A percentile compares a stretch with the other conserved stretches of the same genome.
phyloP scores from a whole-genome alignment of 768 basidiomycete species.

The Mycena sanguinolenta region DNA sequence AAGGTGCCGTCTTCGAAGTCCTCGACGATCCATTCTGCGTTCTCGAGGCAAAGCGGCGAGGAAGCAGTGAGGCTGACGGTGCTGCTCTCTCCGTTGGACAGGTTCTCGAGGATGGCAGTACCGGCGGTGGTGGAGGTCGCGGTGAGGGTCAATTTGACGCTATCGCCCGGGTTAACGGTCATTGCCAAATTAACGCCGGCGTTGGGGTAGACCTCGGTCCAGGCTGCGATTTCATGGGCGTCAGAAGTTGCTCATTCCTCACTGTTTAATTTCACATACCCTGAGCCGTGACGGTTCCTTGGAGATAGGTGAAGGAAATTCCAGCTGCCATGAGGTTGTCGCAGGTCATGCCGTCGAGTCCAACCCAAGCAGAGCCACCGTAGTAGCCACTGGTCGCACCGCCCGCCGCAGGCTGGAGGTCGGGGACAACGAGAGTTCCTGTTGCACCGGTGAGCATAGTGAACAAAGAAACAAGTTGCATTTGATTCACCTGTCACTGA shows the following conservation, averaged over 20 bases:
- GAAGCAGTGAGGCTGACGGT: slow-evolving; percentile 46
- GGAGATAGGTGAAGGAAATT: slow-evolving; percentile 47
- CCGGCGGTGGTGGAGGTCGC: slow-evolving; percentile 43
- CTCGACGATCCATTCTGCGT: slow-evolving; percentile 56
- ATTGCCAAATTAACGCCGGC: slow-evolving; percentile 49
- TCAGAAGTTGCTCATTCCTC: too few relatives aligned
- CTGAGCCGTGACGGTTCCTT: slow-evolving; percentile 41
- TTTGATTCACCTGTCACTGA: slow-evolving; percentile 42
- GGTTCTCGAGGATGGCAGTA: slow-evolving; percentile 44
- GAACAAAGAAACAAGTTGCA: too few relatives aligned
- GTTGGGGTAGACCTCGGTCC: slow-evolving; percentile 52
- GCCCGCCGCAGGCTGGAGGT: slow-evolving; percentile 36
- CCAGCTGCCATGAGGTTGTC: slow-evolving; percentile 51
- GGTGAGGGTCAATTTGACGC: slow-evolving; percentile 45
- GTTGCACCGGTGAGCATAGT: slow-evolving; percentile 10
- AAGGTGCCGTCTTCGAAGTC: slow-evolving; percentile 44
- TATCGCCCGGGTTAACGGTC: slow-evolving; percentile 31
- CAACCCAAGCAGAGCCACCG: slow-evolving; percentile 52
- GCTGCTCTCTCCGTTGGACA: slow-evolving; percentile 37
- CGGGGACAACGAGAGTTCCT: slow-evolving; percentile 50
- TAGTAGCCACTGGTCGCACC: slow-evolving; percentile 41
- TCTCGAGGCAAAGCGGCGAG: slow-evolving; percentile 31
- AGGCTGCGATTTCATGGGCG: slow-evolving; percentile 9
- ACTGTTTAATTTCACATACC: slow-evolving; percentile 38
- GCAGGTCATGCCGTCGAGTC: slow-evolving; percentile 55